Evolutionary conservation across 2,329 filamentous ascomycete species (phyloP).

Genomic region (Claviceps spartinae): DNA sequence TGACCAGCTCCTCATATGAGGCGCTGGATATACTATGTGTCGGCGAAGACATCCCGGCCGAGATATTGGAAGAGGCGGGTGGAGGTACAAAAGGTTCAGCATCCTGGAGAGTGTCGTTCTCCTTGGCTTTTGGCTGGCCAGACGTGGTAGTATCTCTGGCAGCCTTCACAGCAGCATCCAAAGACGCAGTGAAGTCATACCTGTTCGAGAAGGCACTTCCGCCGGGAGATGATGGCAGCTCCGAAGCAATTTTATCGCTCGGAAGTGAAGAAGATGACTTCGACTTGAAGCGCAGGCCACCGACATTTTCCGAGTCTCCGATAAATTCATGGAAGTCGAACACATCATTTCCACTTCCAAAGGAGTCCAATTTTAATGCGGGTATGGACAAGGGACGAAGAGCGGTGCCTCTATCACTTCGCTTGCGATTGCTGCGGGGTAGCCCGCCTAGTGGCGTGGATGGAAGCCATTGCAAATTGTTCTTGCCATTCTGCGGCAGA

Average conservation of each 20-base stretch:
- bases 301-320: constrained; percentile 41
- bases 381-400: constrained; percentile 42
- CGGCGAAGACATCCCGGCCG: constrained; percentile 15
- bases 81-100: constrained; percentile 6
- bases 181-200: constrained; percentile 91
- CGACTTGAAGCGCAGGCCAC: constrained; percentile 56
- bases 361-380: constrained; percentile 52
- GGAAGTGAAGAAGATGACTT: constrained; percentile 50
- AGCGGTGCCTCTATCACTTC: constrained; percentile 19
- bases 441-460: constrained; percentile 40
- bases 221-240: constrained; percentile 39
- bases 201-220: constrained; percentile 77
- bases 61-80: neutral
- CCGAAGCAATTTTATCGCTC: constrained; percentile 43
- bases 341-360: constrained; percentile 44
- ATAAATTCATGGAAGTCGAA: constrained; percentile 48
- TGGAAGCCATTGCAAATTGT: constrained; percentile 33
- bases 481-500: constrained; percentile 47
- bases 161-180: constrained; percentile 67
- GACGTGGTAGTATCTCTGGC: constrained; percentile 46
- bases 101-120: constrained; percentile 40
- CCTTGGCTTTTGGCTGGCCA: constrained; percentile 21
- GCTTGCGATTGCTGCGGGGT: constrained; percentile 52
- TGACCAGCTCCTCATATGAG: constrained; percentile 91
- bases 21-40: constrained; percentile 54